These are phyloP conservation scores for Ustilago trichophora DNA, from an alignment of 1,284 basidiomycete species.

Conservation along the genomic window DNA sequence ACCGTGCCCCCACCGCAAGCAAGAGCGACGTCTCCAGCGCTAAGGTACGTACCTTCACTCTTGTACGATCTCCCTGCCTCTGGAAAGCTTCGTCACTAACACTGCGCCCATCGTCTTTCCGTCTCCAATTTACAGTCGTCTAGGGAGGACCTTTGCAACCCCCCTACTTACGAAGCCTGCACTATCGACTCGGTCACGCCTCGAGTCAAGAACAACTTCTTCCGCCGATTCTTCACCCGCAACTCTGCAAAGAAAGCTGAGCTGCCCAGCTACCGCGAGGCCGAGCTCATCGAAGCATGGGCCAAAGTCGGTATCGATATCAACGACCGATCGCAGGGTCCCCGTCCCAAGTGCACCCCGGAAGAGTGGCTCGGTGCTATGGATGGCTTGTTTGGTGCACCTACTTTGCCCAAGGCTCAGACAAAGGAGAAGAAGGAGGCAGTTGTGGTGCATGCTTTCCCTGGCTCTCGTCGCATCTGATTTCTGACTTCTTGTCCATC, in stretches of 20 bases:
- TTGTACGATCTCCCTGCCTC: too few relatives aligned
- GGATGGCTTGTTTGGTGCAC: slow-evolving; percentile 32
- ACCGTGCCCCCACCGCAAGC: neutral
- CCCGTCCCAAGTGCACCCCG: slow-evolving; percentile 37
- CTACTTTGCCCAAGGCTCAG: slow-evolving; percentile 1
- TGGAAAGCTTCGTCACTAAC: too few relatives aligned
- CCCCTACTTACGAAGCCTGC: slow-evolving; percentile 18
- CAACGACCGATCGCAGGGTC: slow-evolving; percentile 37
- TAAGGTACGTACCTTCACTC: too few relatives aligned
- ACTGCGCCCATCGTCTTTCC: too few relatives aligned
- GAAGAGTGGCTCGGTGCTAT: slow-evolving; percentile 25
- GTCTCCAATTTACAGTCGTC: slow-evolving; percentile 22
- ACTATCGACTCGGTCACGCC: neutral
- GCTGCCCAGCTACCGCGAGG: slow-evolving; percentile 38
- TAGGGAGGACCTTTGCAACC: slow-evolving; percentile 3
- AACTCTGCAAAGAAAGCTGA: slow-evolving; percentile 7
- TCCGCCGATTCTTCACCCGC: slow-evolving; percentile 31
- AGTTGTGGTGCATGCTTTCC: neutral
- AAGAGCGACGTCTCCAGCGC: slow-evolving; percentile 1
- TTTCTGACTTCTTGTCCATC: too few relatives aligned
- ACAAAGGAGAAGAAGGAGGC: neutral
- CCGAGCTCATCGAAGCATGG: slow-evolving; percentile 30
- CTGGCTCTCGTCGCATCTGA: neutral
- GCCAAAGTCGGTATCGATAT: slow-evolving; percentile 40
- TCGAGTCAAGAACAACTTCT: slow-evolving; percentile 11